Conservation (phyloP, 495 filamentous ascomycete species). For the Staphylotrichum longicolle region DNA sequence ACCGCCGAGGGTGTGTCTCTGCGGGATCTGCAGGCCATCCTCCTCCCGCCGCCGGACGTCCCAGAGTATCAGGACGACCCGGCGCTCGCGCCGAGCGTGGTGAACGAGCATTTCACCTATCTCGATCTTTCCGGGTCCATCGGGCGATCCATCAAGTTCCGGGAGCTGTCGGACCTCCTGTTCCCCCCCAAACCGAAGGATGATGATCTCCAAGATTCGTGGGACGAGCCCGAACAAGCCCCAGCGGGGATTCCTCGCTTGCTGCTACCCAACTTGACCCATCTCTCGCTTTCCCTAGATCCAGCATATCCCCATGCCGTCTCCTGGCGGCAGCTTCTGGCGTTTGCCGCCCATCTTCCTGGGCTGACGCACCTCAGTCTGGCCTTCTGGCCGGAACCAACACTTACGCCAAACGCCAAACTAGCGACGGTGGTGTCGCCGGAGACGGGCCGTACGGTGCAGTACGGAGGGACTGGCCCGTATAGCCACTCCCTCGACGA, state of each 20-base stretch:
- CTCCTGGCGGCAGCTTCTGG: slow-evolving; percentile 67
- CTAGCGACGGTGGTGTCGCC: slow-evolving; percentile 46
- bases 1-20: slow-evolving; percentile 45
- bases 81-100: slow-evolving; percentile 28
- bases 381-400: slow-evolving; percentile 77
- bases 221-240: slow-evolving; percentile 38
- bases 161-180: slow-evolving; percentile 58
- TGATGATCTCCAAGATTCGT: slow-evolving; percentile 28
- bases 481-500: slow-evolving; percentile 64
- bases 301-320: slow-evolving; percentile 30
- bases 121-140: slow-evolving; percentile 66
- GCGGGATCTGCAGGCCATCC: slow-evolving; percentile 41
- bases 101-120: slow-evolving; percentile 54
- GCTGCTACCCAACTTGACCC: slow-evolving; percentile 51
- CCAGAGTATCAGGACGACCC: slow-evolving; percentile 32
- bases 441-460: slow-evolving; percentile 40
- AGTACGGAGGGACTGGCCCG: slow-evolving; percentile 60
- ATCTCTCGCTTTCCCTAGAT: slow-evolving; percentile 55
- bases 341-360: slow-evolving; percentile 58
- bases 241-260: slow-evolving; percentile 29
- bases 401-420: slow-evolving; percentile 61
- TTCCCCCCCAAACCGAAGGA: slow-evolving; percentile 24
- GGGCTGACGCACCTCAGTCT: slow-evolving; percentile 74
- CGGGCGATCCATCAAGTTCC: slow-evolving; percentile 57
- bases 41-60: slow-evolving; percentile 36